Evolutionary conservation across 2,329 filamentous ascomycete genomes (phyloP).

Genomic region (Ceratocystis lukuohia): DNA sequence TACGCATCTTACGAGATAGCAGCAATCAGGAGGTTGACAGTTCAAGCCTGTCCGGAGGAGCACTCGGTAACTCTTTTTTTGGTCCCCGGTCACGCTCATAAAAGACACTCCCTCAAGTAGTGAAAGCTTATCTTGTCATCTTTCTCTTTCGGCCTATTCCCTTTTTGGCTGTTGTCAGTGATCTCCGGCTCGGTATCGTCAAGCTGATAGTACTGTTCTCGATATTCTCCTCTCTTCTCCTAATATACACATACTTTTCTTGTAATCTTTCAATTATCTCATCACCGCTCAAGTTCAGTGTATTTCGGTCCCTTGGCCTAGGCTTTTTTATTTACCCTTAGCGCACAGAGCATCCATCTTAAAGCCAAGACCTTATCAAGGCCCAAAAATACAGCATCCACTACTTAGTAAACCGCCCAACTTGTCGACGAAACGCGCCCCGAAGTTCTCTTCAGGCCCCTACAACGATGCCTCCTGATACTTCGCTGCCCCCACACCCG

Average conservation of each 20-base stretch:
- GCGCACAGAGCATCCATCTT: neutral
- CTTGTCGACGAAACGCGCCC: neutral
- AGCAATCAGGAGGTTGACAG: slow-evolving; percentile 20
- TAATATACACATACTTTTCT: neutral
- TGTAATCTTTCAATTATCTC: neutral
- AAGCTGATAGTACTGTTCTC: no score
- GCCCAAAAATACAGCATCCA: neutral
- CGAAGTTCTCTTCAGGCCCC: neutral
- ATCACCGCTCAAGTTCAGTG: no score
- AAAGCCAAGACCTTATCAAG: neutral
- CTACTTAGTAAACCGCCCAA: neutral
- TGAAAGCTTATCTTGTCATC: no score
- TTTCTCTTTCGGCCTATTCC: no score
- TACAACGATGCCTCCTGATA: neutral
- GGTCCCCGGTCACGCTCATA: neutral
- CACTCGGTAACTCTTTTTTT: neutral
- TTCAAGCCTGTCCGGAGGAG: slow-evolving; percentile 20
- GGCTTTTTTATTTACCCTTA: neutral
- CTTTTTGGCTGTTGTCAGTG: no score
- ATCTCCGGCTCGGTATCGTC: no score
- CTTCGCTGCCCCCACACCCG: neutral
- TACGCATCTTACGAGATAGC: slow-evolving; percentile 24
- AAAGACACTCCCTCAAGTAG: neutral
- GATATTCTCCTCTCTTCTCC: neutral
- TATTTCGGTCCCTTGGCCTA: neutral